Percentiles rank a stretch among this genome's conserved stretches.
Conservation (phyloP, 768 basidiomycete genomes). For the Pholiota microspora region DNA sequence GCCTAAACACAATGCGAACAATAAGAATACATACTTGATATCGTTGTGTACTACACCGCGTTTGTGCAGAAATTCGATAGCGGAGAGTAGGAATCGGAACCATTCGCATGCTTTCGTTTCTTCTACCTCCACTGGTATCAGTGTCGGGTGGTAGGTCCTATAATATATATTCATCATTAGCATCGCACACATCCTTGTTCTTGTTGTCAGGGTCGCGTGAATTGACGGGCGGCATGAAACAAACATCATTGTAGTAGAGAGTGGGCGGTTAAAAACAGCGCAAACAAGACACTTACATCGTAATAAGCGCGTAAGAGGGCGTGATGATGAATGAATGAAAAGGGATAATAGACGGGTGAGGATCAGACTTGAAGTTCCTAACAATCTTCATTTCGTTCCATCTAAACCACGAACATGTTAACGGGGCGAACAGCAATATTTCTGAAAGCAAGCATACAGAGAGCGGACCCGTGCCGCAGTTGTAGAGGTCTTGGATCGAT, state of each 20-base stretch:
- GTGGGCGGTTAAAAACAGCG: neutral
- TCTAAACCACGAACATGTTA: conserved; percentile 33
- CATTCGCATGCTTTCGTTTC: conserved; percentile 76
- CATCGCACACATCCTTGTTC: neutral
- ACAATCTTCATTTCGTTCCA: conserved; percentile 99
- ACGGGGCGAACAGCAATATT: neutral
- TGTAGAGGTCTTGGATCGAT: conserved; percentile 79
- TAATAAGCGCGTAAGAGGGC: conserved; percentile 85
- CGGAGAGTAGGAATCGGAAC: conserved; percentile 82
- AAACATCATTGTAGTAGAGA: neutral
- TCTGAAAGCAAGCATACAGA: conserved; percentile 48
- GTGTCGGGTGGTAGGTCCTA: conserved; percentile 85
- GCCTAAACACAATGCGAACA: neutral
- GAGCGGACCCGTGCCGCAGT: conserved; percentile 89
- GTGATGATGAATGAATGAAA: conserved; percentile 96
- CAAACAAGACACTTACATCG: conserved; percentile 64
- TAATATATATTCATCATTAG: conserved; percentile 28
- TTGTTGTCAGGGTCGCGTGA: conserved; percentile 16
- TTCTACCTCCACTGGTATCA: conserved; percentile 85
- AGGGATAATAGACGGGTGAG: conserved; percentile 88
- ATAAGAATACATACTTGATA: conserved; percentile 68
- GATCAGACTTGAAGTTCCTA: conserved; percentile 75
- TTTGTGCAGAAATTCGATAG: conserved; percentile 78
- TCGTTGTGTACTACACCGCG: conserved; percentile 91
- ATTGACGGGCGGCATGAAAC: neutral